Base-by-base conservation (phyloP, 1,284 basidiomycete genomes). In the Heterobasidion parviporum region DNA sequence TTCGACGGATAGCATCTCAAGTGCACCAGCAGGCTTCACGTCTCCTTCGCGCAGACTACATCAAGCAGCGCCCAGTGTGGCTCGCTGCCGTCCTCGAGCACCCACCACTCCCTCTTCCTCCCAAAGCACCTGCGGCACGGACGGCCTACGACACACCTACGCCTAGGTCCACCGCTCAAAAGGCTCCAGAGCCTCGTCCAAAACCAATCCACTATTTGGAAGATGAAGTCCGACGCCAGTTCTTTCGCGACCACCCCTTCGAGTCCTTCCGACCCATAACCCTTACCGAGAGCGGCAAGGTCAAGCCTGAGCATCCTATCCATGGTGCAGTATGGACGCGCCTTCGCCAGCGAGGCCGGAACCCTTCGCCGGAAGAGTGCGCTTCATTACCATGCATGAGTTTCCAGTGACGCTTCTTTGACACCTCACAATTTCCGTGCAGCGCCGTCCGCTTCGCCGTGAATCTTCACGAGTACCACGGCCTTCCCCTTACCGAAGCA, bases 211-310 rank as follows among this genome's bases (percentile, higher is more conserved):
- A 81, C 52, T 98, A 96, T 69, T 63, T 89, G 34, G 92, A 95
- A 68, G 96, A 99, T 71, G 78, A 81, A 57, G 76, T 98, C 54
- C 84, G 96, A 49, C 78, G 84, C 55, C 92, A 93, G 69, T 99
- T 99, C 79, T 98, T 95, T 76, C 78, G 80, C 54, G 96, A 99
- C 73, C 95, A 98, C 68, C 94, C 96, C 2, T 98, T 98, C 68
- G 95, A 99, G 72, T 88, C 92, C 1, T 89, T 95, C 69, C 80
- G 94, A 45, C 86, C 93, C 2, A 77, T 80, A 14, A 86, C 81
- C 10, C 71, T 99, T 52, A 82, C 91, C 1, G 96, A 99, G 73
- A 76, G 76, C 47, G 79, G 72, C 38, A 70, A 72, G 14, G 75
- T 89, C 52, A 76, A 80, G 61, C 72, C 76, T 26, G 72, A 79